Evolutionary conservation across 2,329 filamentous ascomycete genomes (phyloP).

Genomic region (Botrytis squamosa): DNA sequence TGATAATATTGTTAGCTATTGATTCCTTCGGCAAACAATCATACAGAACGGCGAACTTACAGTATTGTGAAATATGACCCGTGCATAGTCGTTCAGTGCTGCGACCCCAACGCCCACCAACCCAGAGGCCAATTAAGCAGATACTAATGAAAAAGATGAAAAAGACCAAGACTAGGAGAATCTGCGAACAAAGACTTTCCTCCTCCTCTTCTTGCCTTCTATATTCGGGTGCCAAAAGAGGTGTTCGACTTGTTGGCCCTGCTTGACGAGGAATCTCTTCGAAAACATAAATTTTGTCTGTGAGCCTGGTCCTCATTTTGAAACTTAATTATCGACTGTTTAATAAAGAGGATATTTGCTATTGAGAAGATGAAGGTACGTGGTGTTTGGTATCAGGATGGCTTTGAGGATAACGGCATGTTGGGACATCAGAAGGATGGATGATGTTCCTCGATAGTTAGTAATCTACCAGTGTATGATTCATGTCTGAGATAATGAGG

Average conservation of each 20-base stretch:
- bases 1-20: not conserved
- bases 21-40: too few species aligned
- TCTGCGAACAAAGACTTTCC: not conserved
- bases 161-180: not conserved
- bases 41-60: not conserved
- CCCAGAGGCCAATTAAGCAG: not conserved
- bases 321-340: not conserved
- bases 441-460: not conserved
- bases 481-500: not conserved
- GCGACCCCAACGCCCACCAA: not conserved
- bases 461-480: not conserved
- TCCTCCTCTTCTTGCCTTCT: not conserved
- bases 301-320: not conserved
- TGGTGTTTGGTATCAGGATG: not conserved
- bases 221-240: not conserved
- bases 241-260: not conserved
- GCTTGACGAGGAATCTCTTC: not conserved
- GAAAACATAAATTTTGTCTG: conserved; percentile 3
- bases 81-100: not conserved
- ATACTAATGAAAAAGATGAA: conserved; percentile 1
- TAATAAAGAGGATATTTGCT: not conserved
- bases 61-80: conserved; percentile 7
- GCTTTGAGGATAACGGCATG: not conserved
- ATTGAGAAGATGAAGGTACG: not conserved
- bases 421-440: not conserved